A percentile compares a stretch with the other conserved stretches of the same genome.
These are phyloP conservation scores for Arthrocladium fulminans DNA, from an alignment of 2,329 filamentous ascomycete genomes.

Conservation along the genomic window DNA sequence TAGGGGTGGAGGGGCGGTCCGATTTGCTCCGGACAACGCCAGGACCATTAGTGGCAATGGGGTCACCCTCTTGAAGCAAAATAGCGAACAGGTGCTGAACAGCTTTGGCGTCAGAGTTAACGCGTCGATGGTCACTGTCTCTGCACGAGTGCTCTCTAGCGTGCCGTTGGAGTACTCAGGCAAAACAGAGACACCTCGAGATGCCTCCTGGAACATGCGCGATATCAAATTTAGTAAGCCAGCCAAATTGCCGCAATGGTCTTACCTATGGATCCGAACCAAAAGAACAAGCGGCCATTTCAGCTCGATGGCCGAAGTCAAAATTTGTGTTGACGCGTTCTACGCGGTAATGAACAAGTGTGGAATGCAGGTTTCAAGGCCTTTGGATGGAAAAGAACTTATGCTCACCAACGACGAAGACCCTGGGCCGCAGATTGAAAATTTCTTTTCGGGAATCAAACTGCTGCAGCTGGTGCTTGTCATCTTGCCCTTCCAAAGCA, in stretches of 20 bases:
- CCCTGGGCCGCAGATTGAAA: not conserved
- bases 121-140: slow-evolving; percentile 59
- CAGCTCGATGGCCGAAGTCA: slow-evolving; percentile 9
- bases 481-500: slow-evolving; percentile 46
- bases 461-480: slow-evolving; percentile 45
- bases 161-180: slow-evolving; percentile 54
- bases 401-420: not conserved
- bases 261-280: slow-evolving; percentile 37
- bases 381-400: not conserved
- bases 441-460: not conserved
- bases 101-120: slow-evolving; percentile 44
- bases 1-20: slow-evolving; percentile 51
- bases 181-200: slow-evolving; percentile 28
- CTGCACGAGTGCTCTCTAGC: slow-evolving; percentile 56
- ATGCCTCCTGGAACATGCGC: slow-evolving; percentile 64
- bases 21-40: slow-evolving; percentile 58
- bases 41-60: slow-evolving; percentile 43
- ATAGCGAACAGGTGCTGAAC: slow-evolving; percentile 23
- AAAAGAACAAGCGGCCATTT: slow-evolving; percentile 9
- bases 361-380: slow-evolving; percentile 19
- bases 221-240: slow-evolving; percentile 48
- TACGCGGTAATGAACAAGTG: slow-evolving; percentile 23
- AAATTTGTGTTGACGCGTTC: slow-evolving; percentile 18
- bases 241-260: slow-evolving; percentile 45
- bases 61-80: not conserved